Percentiles rank a stretch among this genome's conserved stretches.
Evolutionary conservation across 805 yeast species (phyloP).

Genomic region (Starmera pachycereana): DNA sequence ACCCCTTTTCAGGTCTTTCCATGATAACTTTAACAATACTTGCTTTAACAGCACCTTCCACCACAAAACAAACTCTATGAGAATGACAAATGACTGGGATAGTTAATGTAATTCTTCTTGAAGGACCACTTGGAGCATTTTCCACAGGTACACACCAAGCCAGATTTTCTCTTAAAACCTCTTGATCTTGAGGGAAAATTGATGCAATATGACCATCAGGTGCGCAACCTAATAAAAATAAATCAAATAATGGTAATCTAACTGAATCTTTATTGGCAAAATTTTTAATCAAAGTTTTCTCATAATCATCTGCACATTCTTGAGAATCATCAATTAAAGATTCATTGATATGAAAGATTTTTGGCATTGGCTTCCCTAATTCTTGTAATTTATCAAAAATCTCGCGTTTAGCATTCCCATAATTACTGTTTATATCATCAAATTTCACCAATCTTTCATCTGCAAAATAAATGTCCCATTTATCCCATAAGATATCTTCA

Average conservation of each 20-base stretch:
- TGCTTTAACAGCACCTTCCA: constrained; percentile 93
- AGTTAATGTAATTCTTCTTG: constrained; percentile 77
- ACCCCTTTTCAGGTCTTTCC: constrained; percentile 95
- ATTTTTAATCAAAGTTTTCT: constrained; percentile 72
- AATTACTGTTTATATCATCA: constrained; percentile 72
- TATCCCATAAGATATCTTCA: constrained; percentile 75
- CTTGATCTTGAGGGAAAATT: constrained; percentile 82
- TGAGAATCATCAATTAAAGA: constrained; percentile 65
- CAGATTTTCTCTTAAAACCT: constrained; percentile 73
- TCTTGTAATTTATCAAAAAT: constrained; percentile 56
- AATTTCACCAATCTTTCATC: constrained; percentile 94
- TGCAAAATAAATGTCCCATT: constrained; percentile 94
- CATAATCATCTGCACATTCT: constrained; percentile 92
- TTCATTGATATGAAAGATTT: constrained; percentile 77
- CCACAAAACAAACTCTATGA: constrained; percentile 86
- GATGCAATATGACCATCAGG: constrained; percentile 98
- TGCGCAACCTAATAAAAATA: constrained; percentile 89
- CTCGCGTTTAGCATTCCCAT: constrained; percentile 78
- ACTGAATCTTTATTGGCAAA: constrained; percentile 96
- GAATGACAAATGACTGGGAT: constrained; percentile 94
- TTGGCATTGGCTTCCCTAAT: constrained; percentile 39
- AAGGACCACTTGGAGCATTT: constrained; percentile 85
- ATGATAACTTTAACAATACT: constrained; percentile 83
- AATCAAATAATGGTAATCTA: constrained; percentile 88
- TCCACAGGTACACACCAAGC: constrained; percentile 95